Evolutionary conservation across 805 yeast genomes (phyloP), one percentile per base, ranked within the genome.

Genomic region (Yarrowia sp.): DNA sequence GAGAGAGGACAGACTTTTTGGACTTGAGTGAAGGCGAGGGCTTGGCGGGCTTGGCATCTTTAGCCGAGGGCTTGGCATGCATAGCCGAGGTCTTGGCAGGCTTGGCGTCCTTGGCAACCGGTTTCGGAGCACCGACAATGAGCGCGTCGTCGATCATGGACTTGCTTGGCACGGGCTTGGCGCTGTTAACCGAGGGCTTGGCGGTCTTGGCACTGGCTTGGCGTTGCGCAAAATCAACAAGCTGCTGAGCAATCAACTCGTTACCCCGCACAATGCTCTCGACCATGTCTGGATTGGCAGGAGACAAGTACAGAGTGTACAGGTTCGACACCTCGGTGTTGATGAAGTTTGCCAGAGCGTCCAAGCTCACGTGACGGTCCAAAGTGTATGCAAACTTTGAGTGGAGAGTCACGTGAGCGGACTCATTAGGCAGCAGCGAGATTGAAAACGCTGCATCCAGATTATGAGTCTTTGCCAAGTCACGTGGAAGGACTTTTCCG

Each of bases 391-490:
- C 73, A 50, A 71, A 65, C 6, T 60, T 61, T 4, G 73, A 68
- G 10, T 69, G 57, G 1, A 69, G 69, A 2, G 66, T 61, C n/a
- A 74, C 70, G 9, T 68, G 58, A 15, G 74, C 66, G 4, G 50
- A 15, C n/a, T 63, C 68, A 8, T 77, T 80, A 28, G 77, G 78
- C 8, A 74, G 67, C 48, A 81, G 78, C 36, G 76, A 75, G 0
- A 84, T 83, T 44, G 81, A 79, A n/a, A 86, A 71, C 0, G 84
- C 84, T 4, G 83, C 78, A 65, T 76, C 79, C 17, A 86, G 72
- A 14, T 76, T 71, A 43, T 79, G 69, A 15, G 73, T 69, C 5
- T 72, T 31, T 1, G 50, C 17, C 17, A 57, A 22, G 0, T 35
- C 41, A 1, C 39, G 22, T 1, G 45, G 71, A 64, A 88, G 69